Conservation (phyloP, 2,329 filamentous ascomycete species). For the Pseudogymnoascus sp. region DNA sequence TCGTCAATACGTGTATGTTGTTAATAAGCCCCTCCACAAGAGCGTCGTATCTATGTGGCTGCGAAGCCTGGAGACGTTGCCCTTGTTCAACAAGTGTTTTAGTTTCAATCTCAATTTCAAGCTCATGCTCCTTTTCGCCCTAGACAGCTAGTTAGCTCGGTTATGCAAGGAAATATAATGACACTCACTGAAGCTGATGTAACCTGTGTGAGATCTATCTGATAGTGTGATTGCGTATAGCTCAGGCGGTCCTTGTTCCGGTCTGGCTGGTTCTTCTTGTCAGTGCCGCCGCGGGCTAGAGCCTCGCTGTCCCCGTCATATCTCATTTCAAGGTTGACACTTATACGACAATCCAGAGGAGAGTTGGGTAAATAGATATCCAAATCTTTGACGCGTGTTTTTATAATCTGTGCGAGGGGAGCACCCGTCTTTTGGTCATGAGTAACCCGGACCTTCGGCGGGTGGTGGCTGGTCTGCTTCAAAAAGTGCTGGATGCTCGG, state of each 20-base stretch:
- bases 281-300: conserved; percentile 26
- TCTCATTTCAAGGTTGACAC: conserved; percentile 88
- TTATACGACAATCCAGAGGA: conserved; percentile 84
- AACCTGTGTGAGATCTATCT: conserved; percentile 90
- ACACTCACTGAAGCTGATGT: conserved; percentile 34
- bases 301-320: conserved; percentile 61
- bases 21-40: conserved; percentile 67
- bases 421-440: conserved; percentile 63
- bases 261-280: conserved; percentile 37
- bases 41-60: conserved; percentile 53
- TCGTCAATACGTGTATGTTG: conserved; percentile 42
- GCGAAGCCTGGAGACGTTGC: conserved; percentile 40
- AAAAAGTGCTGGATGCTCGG: conserved; percentile 49
- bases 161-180: background rate
- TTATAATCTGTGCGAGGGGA: conserved; percentile 77
- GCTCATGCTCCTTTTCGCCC: conserved; percentile 61
- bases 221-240: conserved; percentile 80
- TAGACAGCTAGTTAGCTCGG: conserved; percentile 12
- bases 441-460: conserved; percentile 59
- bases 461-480: conserved; percentile 26
- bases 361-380: conserved; percentile 72
- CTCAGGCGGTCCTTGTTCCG: conserved; percentile 85
- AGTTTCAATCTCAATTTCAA: conserved; percentile 69
- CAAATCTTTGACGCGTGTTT: conserved; percentile 80
- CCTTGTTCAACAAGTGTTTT: conserved; percentile 58